Evolutionary conservation across 495 filamentous ascomycete species (phyloP), one percentile per base, ranked within the genome.

Genomic region (Rostrohypoxylon terebratum): DNA sequence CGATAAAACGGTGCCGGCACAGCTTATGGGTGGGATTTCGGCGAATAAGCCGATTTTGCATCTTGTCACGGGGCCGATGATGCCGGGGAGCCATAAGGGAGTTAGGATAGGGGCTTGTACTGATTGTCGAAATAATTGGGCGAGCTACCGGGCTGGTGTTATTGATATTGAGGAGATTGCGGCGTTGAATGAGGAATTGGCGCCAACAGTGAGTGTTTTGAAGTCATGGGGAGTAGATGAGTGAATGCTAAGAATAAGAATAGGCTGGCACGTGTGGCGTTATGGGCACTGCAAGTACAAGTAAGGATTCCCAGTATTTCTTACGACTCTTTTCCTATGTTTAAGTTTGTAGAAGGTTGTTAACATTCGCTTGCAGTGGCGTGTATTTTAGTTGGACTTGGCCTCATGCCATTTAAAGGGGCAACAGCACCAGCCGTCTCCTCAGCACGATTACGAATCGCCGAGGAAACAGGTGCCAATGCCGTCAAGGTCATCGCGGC

Each of bases 271-370:
- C 89, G 9, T 91, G 89, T 72, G 89, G 89, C 21, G 89, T 91
- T 2, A 90, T 91, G 89, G 90, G 89, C 11, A 92, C 90, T 9
- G 90, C 90, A 6, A 88, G 85, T 50, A 92, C 90, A 21, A 92
- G 69, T 72, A 14, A 68, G 69, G 1, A 38, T 42, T 66, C 54
- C 58, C 25, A 10, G 23, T n/a, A 20, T 23, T 20, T 21, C 42
- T 13, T 9, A 16, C 47, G 50, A 3, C 48, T 34, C 53, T 58
- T 59, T 64, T 59, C 34, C 3, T 38, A 6, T 2, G 8, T 7
- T 0, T 4, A 25, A 3, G 4, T 25, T 59, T 9, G 28, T 21
- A 42, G 18, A 18, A 0, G 8, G 20, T 21, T 33, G 23, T 34
- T 72, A 18, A 73, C 48, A 23, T 8, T 7, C n/a, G 20, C 3